Conservation (phyloP, 768 basidiomycete species). For the Bullera alba region DNA sequence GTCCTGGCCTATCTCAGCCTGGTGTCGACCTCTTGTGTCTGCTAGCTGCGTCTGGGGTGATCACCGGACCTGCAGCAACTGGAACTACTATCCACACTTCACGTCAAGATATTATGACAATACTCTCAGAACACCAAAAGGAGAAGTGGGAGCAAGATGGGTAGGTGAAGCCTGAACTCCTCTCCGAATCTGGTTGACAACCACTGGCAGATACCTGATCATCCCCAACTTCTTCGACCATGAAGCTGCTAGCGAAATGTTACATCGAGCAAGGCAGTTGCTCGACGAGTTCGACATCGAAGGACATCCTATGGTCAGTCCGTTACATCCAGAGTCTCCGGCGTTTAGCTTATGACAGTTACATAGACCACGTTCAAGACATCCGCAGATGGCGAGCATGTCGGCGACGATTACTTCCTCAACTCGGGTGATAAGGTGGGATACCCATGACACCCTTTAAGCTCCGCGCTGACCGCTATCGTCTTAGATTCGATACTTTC, state of each 20-base stretch:
- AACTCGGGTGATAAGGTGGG: constrained; percentile 71
- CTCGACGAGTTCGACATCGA: constrained; percentile 70
- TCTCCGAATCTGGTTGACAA: not conserved
- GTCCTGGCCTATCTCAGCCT: too few relatives aligned
- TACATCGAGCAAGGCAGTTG: constrained; percentile 65
- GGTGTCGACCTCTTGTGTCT: too few relatives aligned
- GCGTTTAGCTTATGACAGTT: not conserved
- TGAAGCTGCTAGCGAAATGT: constrained; percentile 58
- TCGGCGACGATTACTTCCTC: constrained; percentile 87
- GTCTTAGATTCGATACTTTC: constrained; percentile 69
- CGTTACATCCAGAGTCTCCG: too few relatives aligned
- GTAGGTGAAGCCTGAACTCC: constrained; percentile 2
- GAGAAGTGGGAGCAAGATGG: constrained; percentile 20
- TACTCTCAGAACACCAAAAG: constrained; percentile 2
- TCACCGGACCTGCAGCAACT: too few relatives aligned
- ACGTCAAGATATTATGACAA: constrained; percentile 5
- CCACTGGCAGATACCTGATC: constrained; percentile 61
- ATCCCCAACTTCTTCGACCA: constrained; percentile 63
- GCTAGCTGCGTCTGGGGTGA: too few relatives aligned
- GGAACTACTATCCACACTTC: too few relatives aligned
- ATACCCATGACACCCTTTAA: not conserved
- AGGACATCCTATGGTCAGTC: constrained; percentile 70
- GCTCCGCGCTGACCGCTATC: not conserved
- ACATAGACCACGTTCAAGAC: constrained; percentile 79
- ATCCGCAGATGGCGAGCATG: constrained; percentile 46